Evolutionary conservation across 2,329 filamentous ascomycete genomes (phyloP), one percentile per base, ranked within the genome.

Genomic region (Sphaerulina populicola): DNA sequence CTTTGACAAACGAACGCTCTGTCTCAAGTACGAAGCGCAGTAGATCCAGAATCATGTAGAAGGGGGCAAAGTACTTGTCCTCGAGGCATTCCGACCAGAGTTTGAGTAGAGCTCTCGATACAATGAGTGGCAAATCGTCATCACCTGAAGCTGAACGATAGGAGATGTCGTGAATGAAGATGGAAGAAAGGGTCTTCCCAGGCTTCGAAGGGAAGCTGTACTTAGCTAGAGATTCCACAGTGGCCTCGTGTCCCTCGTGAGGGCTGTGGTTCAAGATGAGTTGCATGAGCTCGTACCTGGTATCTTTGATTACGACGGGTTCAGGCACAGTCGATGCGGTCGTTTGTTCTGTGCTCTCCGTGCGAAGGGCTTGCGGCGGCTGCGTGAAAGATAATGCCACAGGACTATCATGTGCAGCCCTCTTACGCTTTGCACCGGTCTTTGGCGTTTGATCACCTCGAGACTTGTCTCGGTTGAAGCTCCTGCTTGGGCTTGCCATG

Each of bases 21-120:
- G 80, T 72, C 41, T 80, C 76, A 4, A 89, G 69, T 0, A 82
- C 77, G 55, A 84, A 83, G 10, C 77, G 73, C 10, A 88, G 63
- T 31, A 87, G 71, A 18, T 83, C 77, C 18, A 85, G 71, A 3
- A 91, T 70, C 35, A 87, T 73, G 55, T 77, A 78, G 37, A 89
- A 73, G 0, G 86, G 83, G 9, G 72, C 71, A 61, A 81, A 80
- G 67, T 80, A 72, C 57, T 74, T 73, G 59, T 90, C 85, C 9
- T 77, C 71, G 6, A 83, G 69, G 63, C 86, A 89, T 15, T 74
- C 76, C 12, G 74, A 74, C 86, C 87, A 91, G 11, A 91, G 66
- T 12, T 76, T 73, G 44, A 87, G 74, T 15, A 89, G 68, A 29
- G 81, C 71, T 44, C 79, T 73, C 45, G 80, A 81, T 57, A 89